These are phyloP conservation scores for Carpinus fangiana DNA, from an alignment of 306 rosid species.

Conservation along the genomic window DNA sequence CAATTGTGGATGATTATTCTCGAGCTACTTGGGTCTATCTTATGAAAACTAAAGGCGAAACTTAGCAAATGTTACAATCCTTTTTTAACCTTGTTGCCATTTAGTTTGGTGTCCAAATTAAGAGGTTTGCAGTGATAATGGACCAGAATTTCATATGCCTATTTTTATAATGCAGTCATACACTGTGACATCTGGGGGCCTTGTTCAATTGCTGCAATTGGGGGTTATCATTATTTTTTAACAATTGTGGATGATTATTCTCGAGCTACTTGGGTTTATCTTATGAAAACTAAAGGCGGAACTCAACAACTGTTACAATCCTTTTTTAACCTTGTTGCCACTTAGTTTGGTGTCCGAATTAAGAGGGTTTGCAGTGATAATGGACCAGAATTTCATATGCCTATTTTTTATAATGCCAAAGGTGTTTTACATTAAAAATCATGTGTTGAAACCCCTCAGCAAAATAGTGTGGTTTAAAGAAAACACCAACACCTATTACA, in stretches of 20 bases:
- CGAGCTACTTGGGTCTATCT: not conserved
- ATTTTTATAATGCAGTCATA: too few relatives aligned
- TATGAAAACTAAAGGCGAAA: not conserved
- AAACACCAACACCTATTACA: too few relatives aligned
- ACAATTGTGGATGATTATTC: slow-evolving; percentile 1
- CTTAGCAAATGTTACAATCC: not conserved
- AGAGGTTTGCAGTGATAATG: not conserved
- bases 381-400: not conserved
- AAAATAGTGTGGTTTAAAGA: too few relatives aligned
- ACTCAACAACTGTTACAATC: not conserved
- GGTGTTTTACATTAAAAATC: not conserved
- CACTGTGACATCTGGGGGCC: not conserved
- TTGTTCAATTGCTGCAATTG: not conserved
- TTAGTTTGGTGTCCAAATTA: not conserved
- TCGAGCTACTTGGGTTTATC: not conserved
- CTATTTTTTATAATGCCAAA: not conserved
- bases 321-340: not conserved
- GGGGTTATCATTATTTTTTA: not conserved
- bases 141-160: not conserved
- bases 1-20: slow-evolving; percentile 1
- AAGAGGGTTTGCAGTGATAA: not conserved
- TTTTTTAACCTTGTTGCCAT: not conserved
- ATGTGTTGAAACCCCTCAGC: too few relatives aligned
- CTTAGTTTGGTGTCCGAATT: not conserved
- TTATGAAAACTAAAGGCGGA: not conserved